Evolutionary conservation across 73 alveolate species (phyloP).

Genomic region (Symbiodinium pilosum): DNA sequence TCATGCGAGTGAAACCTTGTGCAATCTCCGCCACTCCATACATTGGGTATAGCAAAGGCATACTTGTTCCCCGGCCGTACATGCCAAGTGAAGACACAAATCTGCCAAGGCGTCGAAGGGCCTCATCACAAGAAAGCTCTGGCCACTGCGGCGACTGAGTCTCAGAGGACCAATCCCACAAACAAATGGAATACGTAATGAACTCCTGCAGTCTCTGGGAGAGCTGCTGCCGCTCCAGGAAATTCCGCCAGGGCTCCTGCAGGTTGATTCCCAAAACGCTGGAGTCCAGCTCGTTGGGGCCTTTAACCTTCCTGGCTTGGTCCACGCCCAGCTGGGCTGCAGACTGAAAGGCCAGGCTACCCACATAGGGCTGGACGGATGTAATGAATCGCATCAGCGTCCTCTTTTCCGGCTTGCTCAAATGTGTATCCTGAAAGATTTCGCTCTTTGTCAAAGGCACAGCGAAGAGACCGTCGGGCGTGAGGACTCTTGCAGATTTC

Average conservation of each 20-base stretch:
- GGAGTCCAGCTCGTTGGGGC: conserved; percentile 6
- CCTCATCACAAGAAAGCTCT: not conserved
- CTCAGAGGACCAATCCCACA: conserved; percentile 61
- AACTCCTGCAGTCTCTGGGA: conserved; percentile 27
- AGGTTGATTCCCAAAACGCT: conserved; percentile 14
- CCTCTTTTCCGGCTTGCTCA: conserved; percentile 83
- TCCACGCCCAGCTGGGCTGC: conserved; percentile 94
- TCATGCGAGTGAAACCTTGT: conserved; percentile 65
- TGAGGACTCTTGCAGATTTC: conserved; percentile 57
- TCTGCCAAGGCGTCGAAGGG: conserved; percentile 29
- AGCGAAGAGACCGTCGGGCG: conserved; percentile 51
- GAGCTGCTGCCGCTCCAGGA: conserved; percentile 65
- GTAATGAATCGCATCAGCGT: conserved; percentile 86
- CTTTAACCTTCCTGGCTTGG: conserved; percentile 6
- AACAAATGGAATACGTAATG: conserved; percentile 79
- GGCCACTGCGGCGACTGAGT: not conserved
- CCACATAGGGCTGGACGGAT: conserved; percentile 73
- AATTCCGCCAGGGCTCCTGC: conserved; percentile 41
- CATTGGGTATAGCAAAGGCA: conserved; percentile 75
- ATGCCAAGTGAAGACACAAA: conserved; percentile 59
- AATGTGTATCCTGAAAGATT: conserved; percentile 72
- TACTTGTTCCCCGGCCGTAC: conserved; percentile 67
- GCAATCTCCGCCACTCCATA: conserved; percentile 35
- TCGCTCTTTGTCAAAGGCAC: conserved; percentile 92
- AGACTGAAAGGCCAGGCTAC: conserved; percentile 79